These are phyloP conservation scores for Globisporangium heterothallicum DNA, from an alignment of 352 stramenopile species.

Conservation along the genomic window DNA sequence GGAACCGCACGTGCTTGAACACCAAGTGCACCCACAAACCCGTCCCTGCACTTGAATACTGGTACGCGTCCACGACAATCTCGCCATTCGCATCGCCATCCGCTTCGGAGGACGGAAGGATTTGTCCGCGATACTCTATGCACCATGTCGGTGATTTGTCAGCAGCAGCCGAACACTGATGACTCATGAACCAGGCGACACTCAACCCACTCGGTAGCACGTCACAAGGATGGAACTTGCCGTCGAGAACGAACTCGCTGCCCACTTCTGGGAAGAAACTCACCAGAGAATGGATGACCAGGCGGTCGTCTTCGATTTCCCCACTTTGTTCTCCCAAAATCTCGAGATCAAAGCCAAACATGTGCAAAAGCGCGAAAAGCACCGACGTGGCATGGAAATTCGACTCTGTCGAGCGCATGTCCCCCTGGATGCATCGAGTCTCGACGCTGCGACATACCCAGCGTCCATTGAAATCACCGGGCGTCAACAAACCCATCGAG, in stretches of 20 bases:
- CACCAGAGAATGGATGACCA: background rate
- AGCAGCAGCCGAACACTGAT: no score
- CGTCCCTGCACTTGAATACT: background rate
- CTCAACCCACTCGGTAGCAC: slow-evolving; percentile 4
- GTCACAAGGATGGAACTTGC: background rate
- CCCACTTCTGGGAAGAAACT: slow-evolving; percentile 10
- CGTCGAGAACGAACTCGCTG: slow-evolving; percentile 5
- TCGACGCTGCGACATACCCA: slow-evolving; percentile 15
- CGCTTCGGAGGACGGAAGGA: background rate
- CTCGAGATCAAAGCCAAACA: slow-evolving; percentile 5
- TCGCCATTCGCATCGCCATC: background rate
- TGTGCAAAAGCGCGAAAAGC: slow-evolving; percentile 2
- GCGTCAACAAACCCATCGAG: background rate
- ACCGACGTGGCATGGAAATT: background rate
- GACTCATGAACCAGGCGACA: slow-evolving; percentile 1
- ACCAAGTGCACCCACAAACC: background rate
- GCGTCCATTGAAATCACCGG: slow-evolving; percentile 4
- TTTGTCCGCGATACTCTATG: slow-evolving; percentile 8
- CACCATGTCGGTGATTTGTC: background rate
- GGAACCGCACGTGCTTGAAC: background rate
- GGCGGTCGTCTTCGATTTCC: no score
- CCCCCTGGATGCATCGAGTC: background rate
- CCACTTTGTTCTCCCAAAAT: background rate
- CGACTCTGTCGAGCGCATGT: background rate
- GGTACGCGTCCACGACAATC: slow-evolving; percentile 1